Conservation (phyloP, 208 protist genomes). For the Trypanosoma cruzi region DNA sequence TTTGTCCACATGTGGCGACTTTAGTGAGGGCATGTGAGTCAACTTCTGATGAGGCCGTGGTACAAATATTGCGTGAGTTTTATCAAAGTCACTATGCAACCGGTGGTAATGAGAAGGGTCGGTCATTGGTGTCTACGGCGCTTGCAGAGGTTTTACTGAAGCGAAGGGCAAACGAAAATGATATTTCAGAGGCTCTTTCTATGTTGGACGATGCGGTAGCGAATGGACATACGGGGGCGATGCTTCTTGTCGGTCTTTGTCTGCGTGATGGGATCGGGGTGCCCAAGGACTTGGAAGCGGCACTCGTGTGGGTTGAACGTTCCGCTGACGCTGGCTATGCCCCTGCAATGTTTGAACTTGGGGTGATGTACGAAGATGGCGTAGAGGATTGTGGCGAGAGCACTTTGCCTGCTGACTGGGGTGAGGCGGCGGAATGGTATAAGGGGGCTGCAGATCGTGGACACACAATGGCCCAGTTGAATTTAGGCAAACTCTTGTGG, state of each 20-base stretch:
- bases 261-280: conserved; percentile 68
- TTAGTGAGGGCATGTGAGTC: conserved; percentile 28
- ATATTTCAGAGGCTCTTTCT: conserved; percentile 22
- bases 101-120: neutral
- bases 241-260: conserved; percentile 64
- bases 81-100: neutral
- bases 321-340: conserved; percentile 63
- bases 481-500: conserved; percentile 77
- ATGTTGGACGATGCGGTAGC: conserved; percentile 58
- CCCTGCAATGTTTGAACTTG: conserved; percentile 85
- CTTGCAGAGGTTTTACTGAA: conserved; percentile 41
- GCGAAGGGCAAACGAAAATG: neutral
- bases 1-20: conserved; percentile 20
- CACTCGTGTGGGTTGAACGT: conserved; percentile 61
- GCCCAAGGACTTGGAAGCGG: conserved; percentile 37
- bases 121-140: conserved; percentile 38
- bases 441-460: conserved; percentile 48
- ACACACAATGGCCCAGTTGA: conserved; percentile 68
- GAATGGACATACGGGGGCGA: conserved; percentile 57
- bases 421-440: conserved; percentile 75
- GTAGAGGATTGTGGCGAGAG: neutral
- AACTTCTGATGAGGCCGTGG: neutral
- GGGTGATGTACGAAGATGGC: conserved; percentile 65
- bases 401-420: conserved; percentile 56
- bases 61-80: conserved; percentile 13